These are phyloP conservation scores for Leccinellum albellum DNA, from an alignment of 768 basidiomycete genomes.

Conservation along the genomic window DNA sequence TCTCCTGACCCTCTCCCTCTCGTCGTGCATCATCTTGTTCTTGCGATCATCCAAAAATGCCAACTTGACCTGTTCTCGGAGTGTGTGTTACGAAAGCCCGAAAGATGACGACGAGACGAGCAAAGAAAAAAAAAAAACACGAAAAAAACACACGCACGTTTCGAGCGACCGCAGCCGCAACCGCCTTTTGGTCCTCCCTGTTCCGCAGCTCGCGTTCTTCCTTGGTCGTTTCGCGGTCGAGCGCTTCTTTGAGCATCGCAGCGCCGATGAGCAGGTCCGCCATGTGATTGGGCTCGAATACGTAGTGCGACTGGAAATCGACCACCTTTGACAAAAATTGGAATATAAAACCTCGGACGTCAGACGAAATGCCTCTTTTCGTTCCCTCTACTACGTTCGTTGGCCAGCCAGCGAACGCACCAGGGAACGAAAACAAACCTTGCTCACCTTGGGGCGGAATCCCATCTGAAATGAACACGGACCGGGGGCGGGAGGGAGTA, in stretches of 20 bases:
- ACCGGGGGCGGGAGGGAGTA: background rate
- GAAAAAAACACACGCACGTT: constrained; percentile 40
- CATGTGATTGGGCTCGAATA: constrained; percentile 50
- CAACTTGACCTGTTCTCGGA: constrained; percentile 56
- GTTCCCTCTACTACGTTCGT: background rate
- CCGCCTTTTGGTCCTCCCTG: constrained; percentile 58
- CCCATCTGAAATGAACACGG: constrained; percentile 50
- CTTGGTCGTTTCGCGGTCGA: constrained; percentile 48
- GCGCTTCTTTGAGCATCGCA: constrained; percentile 58
- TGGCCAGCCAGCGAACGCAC: too few species aligned
- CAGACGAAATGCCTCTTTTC: too few species aligned
- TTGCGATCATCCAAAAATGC: constrained; percentile 78
- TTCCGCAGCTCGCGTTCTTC: constrained; percentile 46
- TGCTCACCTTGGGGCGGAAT: constrained; percentile 61
- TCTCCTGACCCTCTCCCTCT: constrained; percentile 55
- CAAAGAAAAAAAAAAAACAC: background rate
- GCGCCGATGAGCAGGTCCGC: constrained; percentile 60
- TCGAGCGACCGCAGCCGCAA: constrained; percentile 47
- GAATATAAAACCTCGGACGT: background rate
- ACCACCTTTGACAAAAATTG: constrained; percentile 44
- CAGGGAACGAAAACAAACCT: background rate
- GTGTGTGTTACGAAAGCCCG: background rate
- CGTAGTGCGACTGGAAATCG: constrained; percentile 72
- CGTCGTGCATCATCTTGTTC: constrained; percentile 48
- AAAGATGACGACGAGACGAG: background rate